Percentiles rank a stretch among this genome's conserved stretches.
These are phyloP conservation scores for Abelmoschus esculentus DNA, from an alignment of 345 rosid genomes.

Conservation along the genomic window DNA sequence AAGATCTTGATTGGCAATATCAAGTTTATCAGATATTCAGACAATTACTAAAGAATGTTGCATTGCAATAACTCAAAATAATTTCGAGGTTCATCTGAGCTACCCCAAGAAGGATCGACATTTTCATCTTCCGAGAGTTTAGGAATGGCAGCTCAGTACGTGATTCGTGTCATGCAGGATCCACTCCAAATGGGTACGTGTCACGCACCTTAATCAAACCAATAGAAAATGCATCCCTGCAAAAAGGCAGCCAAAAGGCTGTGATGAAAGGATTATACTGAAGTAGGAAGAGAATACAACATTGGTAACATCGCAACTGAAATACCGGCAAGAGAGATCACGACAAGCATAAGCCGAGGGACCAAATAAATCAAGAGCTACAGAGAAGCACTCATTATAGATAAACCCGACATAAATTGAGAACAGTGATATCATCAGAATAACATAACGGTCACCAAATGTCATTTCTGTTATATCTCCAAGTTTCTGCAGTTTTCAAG, in stretches of 20 bases:
- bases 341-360: conserved; percentile 92
- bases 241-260: conserved; percentile 12
- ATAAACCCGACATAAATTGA: conserved; percentile 88
- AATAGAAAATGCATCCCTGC: conserved; percentile 75
- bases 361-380: conserved; percentile 79
- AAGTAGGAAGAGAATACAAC: neutral
- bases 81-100: conserved; percentile 98
- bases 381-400: conserved; percentile 96
- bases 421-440: conserved; percentile 85
- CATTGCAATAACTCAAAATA: conserved; percentile 82
- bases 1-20: conserved; percentile 6
- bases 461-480: conserved; percentile 96
- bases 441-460: conserved; percentile 95
- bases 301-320: neutral
- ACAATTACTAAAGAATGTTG: conserved; percentile 50
- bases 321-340: conserved; percentile 79
- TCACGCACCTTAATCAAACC: conserved; percentile 77
- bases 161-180: conserved; percentile 87
- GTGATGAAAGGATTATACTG: neutral
- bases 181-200: conserved; percentile 89
- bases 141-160: conserved; percentile 89
- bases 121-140: conserved; percentile 95
- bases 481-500: conserved; percentile 57
- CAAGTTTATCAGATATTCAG: conserved; percentile 65
- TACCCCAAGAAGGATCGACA: conserved; percentile 96